These are phyloP conservation scores for Nevesoporus exiguus DNA, from an alignment of 768 basidiomycete genomes.

Conservation along the genomic window DNA sequence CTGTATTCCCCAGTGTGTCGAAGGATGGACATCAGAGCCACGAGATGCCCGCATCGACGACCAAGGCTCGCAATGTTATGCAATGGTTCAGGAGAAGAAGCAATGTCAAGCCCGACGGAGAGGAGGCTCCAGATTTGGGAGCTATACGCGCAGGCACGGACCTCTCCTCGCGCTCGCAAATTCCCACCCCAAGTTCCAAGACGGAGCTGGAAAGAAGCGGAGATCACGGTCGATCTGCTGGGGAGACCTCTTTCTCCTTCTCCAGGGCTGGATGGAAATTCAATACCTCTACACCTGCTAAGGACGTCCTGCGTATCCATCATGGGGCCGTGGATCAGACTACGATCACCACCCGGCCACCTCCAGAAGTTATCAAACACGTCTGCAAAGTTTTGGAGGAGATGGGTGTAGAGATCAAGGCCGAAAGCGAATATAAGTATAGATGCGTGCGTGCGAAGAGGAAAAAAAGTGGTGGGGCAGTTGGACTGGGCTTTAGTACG, in stretches of 20 bases:
- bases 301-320: slow-evolving; percentile 71
- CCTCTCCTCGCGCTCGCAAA: slow-evolving; percentile 28
- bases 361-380: slow-evolving; percentile 85
- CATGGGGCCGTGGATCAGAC: slow-evolving; percentile 91
- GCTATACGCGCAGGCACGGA: slow-evolving; percentile 20
- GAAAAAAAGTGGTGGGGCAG: slow-evolving; percentile 49
- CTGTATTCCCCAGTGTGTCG: slow-evolving; percentile 25
- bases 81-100: slow-evolving; percentile 91
- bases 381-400: slow-evolving; percentile 73
- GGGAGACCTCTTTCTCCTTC: slow-evolving; percentile 35
- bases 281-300: slow-evolving; percentile 30
- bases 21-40: slow-evolving; percentile 27
- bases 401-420: slow-evolving; percentile 88
- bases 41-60: slow-evolving; percentile 68
- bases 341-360: slow-evolving; percentile 79
- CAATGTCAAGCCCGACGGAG: slow-evolving; percentile 38
- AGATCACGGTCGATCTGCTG: slow-evolving; percentile 23
- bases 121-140: slow-evolving; percentile 14
- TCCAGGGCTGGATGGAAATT: slow-evolving; percentile 37
- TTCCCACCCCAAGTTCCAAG: slow-evolving; percentile 29
- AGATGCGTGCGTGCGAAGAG: slow-evolving; percentile 79
- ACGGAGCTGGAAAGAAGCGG: slow-evolving; percentile 20
- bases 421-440: slow-evolving; percentile 89
- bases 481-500: slow-evolving; percentile 43
- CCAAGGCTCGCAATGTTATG: slow-evolving; percentile 94